A percentile compares a stretch with the other conserved stretches of the same genome.
phyloP scores from a whole-genome alignment of 306 rosid genomes.

The Cucurbita moschata region DNA sequence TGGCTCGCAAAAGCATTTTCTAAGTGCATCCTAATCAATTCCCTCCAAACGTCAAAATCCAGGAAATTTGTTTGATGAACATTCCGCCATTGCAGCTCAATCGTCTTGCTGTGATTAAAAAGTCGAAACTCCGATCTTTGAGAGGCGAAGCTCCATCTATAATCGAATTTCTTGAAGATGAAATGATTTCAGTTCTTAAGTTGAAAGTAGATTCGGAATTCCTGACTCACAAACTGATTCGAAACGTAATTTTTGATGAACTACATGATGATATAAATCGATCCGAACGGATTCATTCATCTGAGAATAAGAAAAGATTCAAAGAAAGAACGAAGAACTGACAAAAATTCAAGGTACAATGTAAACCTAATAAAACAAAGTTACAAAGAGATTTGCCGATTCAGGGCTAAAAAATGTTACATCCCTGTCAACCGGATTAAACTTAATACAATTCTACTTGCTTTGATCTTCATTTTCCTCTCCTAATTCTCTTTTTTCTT shows the following conservation, averaged over 20 bases:
- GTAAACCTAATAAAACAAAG: conserved; percentile 34
- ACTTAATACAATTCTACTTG: conserved; percentile 43
- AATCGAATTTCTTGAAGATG: not conserved
- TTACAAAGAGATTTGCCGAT: conserved; percentile 15
- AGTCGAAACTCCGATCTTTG: not conserved
- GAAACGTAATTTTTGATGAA: not conserved
- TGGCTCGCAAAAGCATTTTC: conserved; percentile 27
- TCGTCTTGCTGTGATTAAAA: not conserved
- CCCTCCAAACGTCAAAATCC: not conserved
- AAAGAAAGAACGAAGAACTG: not conserved
- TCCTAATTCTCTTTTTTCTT: conserved; percentile 5
- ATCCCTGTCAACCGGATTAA: conserved; percentile 29
- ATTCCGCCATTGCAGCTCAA: not conserved
- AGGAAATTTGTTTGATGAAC: not conserved
- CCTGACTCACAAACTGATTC: too few relatives aligned
- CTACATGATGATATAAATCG: not conserved
- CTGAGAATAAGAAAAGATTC: not conserved
- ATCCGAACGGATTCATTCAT: not conserved
- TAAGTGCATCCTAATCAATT: not conserved
- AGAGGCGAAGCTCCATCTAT: not conserved
- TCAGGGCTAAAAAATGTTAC: conserved; percentile 21
- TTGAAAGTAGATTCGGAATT: not conserved
- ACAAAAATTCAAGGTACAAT: conserved; percentile 47
- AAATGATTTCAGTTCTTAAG: too few relatives aligned
- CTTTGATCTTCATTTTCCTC: conserved; percentile 16